Conservation (phyloP, 768 basidiomycete genomes). For the Sarcomyxa edulis region DNA sequence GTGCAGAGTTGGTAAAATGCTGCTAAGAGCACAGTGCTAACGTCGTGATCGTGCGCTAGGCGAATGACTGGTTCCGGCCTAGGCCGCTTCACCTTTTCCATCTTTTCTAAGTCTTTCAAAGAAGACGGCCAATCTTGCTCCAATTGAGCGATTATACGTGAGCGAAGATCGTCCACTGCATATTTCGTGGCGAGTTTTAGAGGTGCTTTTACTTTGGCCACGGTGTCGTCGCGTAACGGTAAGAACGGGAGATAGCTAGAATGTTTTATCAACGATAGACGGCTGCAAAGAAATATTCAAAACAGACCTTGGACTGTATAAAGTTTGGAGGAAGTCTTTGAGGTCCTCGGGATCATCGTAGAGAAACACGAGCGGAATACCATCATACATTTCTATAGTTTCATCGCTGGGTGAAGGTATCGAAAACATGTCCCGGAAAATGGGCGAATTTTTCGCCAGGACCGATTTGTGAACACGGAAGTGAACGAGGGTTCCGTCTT, state of each 20-base stretch:
- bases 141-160: slow-evolving; percentile 4
- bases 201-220: not conserved
- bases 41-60: slow-evolving; percentile 4
- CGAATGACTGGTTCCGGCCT: slow-evolving; percentile 9
- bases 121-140: slow-evolving; percentile 3
- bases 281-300: not conserved
- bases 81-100: no score
- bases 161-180: slow-evolving; percentile 1
- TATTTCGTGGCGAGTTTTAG: slow-evolving; percentile 7
- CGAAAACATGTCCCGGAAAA: slow-evolving; percentile 11
- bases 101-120: no score
- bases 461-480: slow-evolving; percentile 13
- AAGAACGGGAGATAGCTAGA: no score
- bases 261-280: not conserved
- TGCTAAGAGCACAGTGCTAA: no score
- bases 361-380: slow-evolving; percentile 10
- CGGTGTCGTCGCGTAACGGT: slow-evolving; percentile 1
- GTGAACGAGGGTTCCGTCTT: slow-evolving; percentile 1
- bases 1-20: no score
- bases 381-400: slow-evolving; percentile 8
- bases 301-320: slow-evolving; percentile 7
- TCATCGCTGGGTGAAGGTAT: slow-evolving; percentile 1
- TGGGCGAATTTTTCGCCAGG: slow-evolving; percentile 4
- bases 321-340: slow-evolving; percentile 4
- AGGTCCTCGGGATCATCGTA: slow-evolving; percentile 7